These are phyloP conservation scores for Ogataea methylovora DNA, from an alignment of 805 yeast species.

Conservation along the genomic window DNA sequence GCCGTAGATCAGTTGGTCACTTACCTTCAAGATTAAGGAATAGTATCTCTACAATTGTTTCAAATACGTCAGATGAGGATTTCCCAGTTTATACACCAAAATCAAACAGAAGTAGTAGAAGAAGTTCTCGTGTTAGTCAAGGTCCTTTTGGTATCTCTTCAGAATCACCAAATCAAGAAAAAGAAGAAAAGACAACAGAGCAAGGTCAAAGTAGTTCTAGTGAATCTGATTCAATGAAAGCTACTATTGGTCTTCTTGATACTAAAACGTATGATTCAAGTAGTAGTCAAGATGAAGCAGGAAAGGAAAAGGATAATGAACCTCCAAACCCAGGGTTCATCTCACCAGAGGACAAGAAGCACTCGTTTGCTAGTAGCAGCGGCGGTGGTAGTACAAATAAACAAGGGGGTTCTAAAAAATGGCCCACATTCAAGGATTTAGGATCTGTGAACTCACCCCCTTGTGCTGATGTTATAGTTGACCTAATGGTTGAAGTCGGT, in stretches of 20 bases:
- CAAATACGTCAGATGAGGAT: neutral
- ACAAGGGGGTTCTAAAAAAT: too few species aligned
- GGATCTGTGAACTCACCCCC: conserved; percentile 48
- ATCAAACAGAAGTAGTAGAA: conserved; percentile 5
- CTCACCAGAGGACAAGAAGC: conserved; percentile 1
- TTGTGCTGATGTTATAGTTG: conserved; percentile 49
- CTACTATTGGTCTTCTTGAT: conserved; percentile 7
- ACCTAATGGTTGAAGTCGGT: conserved; percentile 54
- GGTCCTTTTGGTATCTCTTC: neutral
- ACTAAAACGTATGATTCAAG: conserved; percentile 2
- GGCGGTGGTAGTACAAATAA: too few species aligned
- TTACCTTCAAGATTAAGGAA: conserved; percentile 4
- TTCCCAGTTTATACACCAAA: neutral
- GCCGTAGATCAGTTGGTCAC: neutral
- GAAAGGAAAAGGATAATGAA: neutral
- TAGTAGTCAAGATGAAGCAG: conserved; percentile 1
- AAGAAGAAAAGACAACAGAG: neutral
- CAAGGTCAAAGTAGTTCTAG: conserved; percentile 5
- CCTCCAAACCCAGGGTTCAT: neutral
- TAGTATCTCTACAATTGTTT: conserved; percentile 3
- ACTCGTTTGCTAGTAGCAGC: conserved; percentile 5
- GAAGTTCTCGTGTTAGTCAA: conserved; percentile 1
- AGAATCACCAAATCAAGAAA: neutral
- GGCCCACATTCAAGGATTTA: conserved; percentile 51
- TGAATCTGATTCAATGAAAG: conserved; percentile 8